Evolutionary conservation across 2,329 filamentous ascomycete genomes (phyloP), one percentile per base, ranked within the genome.

Genomic region (Teratosphaeria epicoccoides): DNA sequence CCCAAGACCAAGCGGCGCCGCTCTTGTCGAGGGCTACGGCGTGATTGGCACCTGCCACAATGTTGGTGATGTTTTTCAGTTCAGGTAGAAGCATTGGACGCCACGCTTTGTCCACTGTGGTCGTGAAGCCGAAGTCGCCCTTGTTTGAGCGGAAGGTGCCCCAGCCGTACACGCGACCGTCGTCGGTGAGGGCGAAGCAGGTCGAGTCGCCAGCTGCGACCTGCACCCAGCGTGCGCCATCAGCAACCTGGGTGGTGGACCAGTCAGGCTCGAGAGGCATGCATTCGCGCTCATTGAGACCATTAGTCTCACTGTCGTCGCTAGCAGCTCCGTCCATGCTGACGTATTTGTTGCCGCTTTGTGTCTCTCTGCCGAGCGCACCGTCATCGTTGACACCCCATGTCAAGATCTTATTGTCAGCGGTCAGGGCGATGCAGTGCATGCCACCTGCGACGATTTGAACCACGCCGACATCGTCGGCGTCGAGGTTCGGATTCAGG

Each of bases 331-430:
- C 79, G 50, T 81, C 77, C 23, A 69, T 71, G 43, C 74, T 71
- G 44, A 77, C 70, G 53, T 79, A 75, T 54, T 72, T 73, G 62
- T 76, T 68, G 53, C 81, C 81, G 46, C 84, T 84, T 14, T 71
- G 71, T 2, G 85, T 89, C 63, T 86, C 79, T 63, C 88, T 78
- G 37, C 87, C 88, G 26, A 94, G 77, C 7, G 88, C 86, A 55
- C 85, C 85, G 63, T 88, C 82, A 64, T 94, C 88, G 65, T 93
- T 93, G 60, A 93, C 87, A 49, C 88, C 88, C 88, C 88, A 94
- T 24, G 86, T 88, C 49, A 88, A 72, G 60, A 94, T 85, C 70
- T 82, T 83, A 73, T 89, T 88, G 68, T 91, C 84, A 58, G 82
- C 78, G 47, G 87, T 91, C 48, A 93, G 71, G 3, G 84, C 87